A percentile compares a stretch with the other conserved stretches of the same genome.
These are phyloP conservation scores for Cynanchum wilfordii DNA, from an alignment of 257 asterid species.

Conservation along the genomic window DNA sequence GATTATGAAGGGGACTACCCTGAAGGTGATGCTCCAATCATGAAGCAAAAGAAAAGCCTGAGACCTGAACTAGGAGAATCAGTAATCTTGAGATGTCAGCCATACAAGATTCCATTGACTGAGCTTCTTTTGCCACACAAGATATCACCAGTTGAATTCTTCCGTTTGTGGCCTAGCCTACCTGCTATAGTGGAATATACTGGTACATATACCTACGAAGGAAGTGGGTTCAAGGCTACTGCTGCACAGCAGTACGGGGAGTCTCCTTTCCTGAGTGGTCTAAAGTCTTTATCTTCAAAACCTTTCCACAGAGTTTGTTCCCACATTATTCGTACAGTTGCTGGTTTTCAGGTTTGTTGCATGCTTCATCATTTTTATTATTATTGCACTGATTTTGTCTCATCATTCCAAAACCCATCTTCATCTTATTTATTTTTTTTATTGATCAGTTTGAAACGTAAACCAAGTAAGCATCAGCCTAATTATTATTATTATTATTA, in stretches of 20 bases:
- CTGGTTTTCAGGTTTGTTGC: conserved; percentile 76
- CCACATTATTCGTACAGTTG: conserved; percentile 81
- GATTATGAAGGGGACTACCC: conserved; percentile 65
- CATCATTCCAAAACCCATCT: conserved; percentile 5
- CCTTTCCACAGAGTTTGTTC: conserved; percentile 95
- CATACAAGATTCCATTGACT: conserved; percentile 88
- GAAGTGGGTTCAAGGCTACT: conserved; percentile 92
- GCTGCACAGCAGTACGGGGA: conserved; percentile 96
- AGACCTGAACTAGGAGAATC: conserved; percentile 67
- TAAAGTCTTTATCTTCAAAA: conserved; percentile 69
- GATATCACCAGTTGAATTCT: conserved; percentile 93
- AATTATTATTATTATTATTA: not conserved
- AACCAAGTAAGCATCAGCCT: not conserved
- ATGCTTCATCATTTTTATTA: conserved; percentile 7
- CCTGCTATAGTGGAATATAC: conserved; percentile 87
- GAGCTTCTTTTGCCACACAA: conserved; percentile 92
- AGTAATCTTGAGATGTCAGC: conserved; percentile 81
- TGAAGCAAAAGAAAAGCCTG: conserved; percentile 50
- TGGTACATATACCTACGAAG: conserved; percentile 80
- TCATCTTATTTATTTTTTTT: not conserved
- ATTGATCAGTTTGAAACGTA: not conserved
- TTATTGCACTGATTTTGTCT: not conserved
- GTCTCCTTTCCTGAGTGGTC: conserved; percentile 84
- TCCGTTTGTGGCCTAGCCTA: conserved; percentile 89
- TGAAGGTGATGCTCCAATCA: conserved; percentile 59